These are phyloP conservation scores for Kickxella alabastrina DNA, from an alignment of 192 early-diverging fungal genomes.

Conservation along the genomic window DNA sequence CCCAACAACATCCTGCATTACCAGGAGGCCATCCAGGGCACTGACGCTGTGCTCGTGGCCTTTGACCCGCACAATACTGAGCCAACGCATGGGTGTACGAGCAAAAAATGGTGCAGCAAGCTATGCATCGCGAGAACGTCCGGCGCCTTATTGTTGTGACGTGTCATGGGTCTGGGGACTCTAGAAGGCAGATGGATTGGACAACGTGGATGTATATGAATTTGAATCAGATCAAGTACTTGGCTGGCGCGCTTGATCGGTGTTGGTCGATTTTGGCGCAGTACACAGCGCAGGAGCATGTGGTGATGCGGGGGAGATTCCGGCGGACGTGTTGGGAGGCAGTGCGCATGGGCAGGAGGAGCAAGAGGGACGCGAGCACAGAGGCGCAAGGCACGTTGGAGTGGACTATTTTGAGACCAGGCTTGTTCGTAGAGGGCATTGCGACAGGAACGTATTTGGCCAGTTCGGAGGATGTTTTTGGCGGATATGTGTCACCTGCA, in stretches of 20 bases:
- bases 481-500: constrained; percentile 21
- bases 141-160: constrained; percentile 25
- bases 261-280: constrained; percentile 37
- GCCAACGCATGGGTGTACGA: constrained; percentile 13
- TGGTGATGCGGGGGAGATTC: constrained; percentile 7
- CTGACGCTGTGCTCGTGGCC: constrained; percentile 30
- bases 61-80: constrained; percentile 16
- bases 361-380: no score
- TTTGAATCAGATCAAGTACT: constrained; percentile 21
- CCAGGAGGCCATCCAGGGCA: constrained; percentile 9
- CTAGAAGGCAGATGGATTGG: constrained; percentile 30
- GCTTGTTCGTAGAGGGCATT: constrained; percentile 8
- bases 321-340: neutral
- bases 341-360: neutral
- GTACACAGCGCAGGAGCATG: constrained; percentile 32
- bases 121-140: constrained; percentile 18
- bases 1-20: constrained; percentile 20
- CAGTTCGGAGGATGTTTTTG: constrained; percentile 29
- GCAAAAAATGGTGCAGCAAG: constrained; percentile 25
- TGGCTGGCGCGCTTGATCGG: neutral
- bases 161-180: constrained; percentile 29
- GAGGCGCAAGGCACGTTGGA: neutral
- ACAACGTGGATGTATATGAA: constrained; percentile 22
- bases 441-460: constrained; percentile 37
- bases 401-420: constrained; percentile 37